phyloP scores from a whole-genome alignment of 2,329 filamentous ascomycete genomes.

The Fusarium temperatum region DNA sequence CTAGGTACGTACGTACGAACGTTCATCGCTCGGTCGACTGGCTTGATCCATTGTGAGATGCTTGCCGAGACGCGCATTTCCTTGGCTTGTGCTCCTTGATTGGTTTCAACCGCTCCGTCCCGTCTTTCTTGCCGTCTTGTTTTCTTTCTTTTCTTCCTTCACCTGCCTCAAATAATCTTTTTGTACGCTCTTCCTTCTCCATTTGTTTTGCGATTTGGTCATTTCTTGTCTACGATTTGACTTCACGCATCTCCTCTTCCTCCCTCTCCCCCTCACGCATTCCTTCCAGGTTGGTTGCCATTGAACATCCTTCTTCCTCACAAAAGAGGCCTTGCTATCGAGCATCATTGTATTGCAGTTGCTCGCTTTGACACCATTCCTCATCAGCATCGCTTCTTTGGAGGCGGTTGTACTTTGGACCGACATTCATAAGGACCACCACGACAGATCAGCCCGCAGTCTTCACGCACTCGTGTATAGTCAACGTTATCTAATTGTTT shows the following conservation, averaged over 20 bases:
- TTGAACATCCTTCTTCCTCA: not conserved
- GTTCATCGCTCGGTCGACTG: slow-evolving; percentile 22
- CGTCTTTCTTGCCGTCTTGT: slow-evolving; percentile 21
- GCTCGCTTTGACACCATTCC: not conserved
- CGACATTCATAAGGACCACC: slow-evolving; percentile 23
- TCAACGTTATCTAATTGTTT: slow-evolving; percentile 28
- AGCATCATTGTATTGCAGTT: not conserved
- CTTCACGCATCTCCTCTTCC: slow-evolving; percentile 1
- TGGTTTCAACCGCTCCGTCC: slow-evolving; percentile 19
- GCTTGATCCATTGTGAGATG: not conserved
- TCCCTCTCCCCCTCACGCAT: slow-evolving; percentile 8
- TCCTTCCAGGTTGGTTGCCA: slow-evolving; percentile 36
- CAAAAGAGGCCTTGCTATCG: slow-evolving; percentile 9
- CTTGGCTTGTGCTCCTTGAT: slow-evolving; percentile 37
- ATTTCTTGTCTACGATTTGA: slow-evolving; percentile 19
- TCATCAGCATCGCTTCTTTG: slow-evolving; percentile 21
- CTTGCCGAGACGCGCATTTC: slow-evolving; percentile 34
- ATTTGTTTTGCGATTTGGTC: slow-evolving; percentile 6
- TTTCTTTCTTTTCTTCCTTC: slow-evolving; percentile 37
- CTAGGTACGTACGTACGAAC: slow-evolving; percentile 40
- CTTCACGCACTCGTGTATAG: not conserved
- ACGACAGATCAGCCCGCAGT: not conserved
- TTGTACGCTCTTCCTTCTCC: slow-evolving; percentile 19
- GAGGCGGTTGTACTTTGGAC: slow-evolving; percentile 10
- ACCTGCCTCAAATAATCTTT: slow-evolving; percentile 2